Percentiles rank a stretch among this genome's conserved stretches.
These are phyloP conservation scores for Helicosporidium sp. DNA, from an alignment of 139 green algal genomes.

Conservation along the genomic window DNA sequence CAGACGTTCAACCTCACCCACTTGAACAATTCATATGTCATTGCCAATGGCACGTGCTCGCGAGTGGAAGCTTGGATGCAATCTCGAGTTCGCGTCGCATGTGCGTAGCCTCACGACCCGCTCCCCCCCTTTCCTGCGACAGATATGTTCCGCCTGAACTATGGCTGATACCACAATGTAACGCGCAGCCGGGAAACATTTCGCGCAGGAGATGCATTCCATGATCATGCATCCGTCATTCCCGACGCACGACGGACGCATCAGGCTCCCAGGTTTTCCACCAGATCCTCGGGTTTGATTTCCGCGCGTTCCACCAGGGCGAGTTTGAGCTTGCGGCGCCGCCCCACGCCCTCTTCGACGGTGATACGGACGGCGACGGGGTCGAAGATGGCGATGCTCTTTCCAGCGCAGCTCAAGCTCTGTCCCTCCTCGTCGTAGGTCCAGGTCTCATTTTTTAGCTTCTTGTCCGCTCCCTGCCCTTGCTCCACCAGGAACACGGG, in stretches of 20 bases:
- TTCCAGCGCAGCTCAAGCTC: slow-evolving; percentile 5
- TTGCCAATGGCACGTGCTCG: slow-evolving; percentile 51
- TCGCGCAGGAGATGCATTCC: neutral
- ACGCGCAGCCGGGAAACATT: neutral
- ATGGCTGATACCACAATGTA: slow-evolving; percentile 19
- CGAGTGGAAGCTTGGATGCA: neutral
- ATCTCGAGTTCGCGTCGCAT: neutral
- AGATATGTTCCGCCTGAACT: slow-evolving; percentile 63
- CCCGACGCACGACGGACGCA: no score
- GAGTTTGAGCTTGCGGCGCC: slow-evolving; percentile 37
- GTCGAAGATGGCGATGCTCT: slow-evolving; percentile 47
- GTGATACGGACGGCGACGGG: slow-evolving; percentile 44
- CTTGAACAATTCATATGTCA: slow-evolving; percentile 41
- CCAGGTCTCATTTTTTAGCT: neutral
- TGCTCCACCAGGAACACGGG: slow-evolving; percentile 38
- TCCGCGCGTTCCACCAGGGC: slow-evolving; percentile 25
- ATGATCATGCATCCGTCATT: neutral
- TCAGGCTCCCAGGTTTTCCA: no score
- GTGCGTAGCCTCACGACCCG: no score
- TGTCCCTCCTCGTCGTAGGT: slow-evolving; percentile 18
- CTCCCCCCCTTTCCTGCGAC: neutral
- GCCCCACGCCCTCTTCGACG: slow-evolving; percentile 38
- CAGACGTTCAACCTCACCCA: slow-evolving; percentile 77
- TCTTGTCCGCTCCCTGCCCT: neutral
- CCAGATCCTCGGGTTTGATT: neutral